phyloP scores from a whole-genome alignment of 1,139 yeast genomes.

The Magnusiomyces fungicola region DNA sequence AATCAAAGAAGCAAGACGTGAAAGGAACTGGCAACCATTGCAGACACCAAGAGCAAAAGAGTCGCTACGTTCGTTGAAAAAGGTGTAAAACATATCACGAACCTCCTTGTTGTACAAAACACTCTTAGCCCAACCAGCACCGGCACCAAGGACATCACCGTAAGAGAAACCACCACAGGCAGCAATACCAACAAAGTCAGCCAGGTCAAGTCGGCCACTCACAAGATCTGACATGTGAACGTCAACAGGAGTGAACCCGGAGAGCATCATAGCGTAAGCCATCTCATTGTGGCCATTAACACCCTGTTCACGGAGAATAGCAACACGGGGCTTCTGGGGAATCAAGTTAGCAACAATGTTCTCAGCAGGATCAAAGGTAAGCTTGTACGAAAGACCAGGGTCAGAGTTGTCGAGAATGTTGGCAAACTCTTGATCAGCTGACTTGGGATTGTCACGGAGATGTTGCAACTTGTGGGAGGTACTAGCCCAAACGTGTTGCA shows the following conservation, averaged over 20 bases:
- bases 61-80: constrained; percentile 79
- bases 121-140: constrained; percentile 98
- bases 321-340: constrained; percentile 69
- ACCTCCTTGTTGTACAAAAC: constrained; percentile 80
- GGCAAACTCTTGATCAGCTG: constrained; percentile 81
- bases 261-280: constrained; percentile 95
- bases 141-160: constrained; percentile 99
- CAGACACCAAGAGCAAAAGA: constrained; percentile 99
- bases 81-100: constrained; percentile 64
- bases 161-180: constrained; percentile 99
- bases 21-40: constrained; percentile 96
- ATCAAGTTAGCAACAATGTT: constrained; percentile 31
- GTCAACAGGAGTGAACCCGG: constrained; percentile 89
- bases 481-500: constrained; percentile 81
- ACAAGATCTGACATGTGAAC: constrained; percentile 95
- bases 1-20: constrained; percentile 77
- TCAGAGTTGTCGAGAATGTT: constrained; percentile 70
- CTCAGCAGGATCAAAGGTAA: constrained; percentile 48
- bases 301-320: constrained; percentile 97
- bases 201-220: constrained; percentile 62
- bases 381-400: constrained; percentile 82
- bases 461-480: constrained; percentile 89
- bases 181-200: constrained; percentile 84
- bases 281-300: constrained; percentile 97
- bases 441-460: constrained; percentile 86